phyloP scores from a whole-genome alignment of 345 rosid genomes.

The Lepidium aucheri region DNA sequence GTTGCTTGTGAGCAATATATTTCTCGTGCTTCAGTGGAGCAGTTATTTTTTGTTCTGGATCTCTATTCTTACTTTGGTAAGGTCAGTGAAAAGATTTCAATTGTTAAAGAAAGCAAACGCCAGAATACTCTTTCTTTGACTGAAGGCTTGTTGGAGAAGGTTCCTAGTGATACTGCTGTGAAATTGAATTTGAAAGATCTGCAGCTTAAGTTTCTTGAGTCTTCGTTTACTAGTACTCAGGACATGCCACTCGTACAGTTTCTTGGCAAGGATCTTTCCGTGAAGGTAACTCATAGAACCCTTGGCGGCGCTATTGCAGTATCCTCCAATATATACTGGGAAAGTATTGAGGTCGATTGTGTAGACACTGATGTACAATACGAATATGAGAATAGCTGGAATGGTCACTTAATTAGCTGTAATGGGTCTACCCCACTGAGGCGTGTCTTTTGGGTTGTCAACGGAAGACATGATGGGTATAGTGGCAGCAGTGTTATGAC shows the following conservation, averaged over 20 bases:
- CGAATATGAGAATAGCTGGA: slow-evolving; percentile 36
- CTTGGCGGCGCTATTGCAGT: slow-evolving; percentile 97
- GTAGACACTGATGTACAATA: slow-evolving; percentile 57
- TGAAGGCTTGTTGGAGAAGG: slow-evolving; percentile 70
- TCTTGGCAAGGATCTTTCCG: slow-evolving; percentile 59
- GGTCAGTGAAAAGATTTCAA: slow-evolving; percentile 75
- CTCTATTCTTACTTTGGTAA: slow-evolving; percentile 71
- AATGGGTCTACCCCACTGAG: slow-evolving; percentile 49
- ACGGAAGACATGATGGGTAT: slow-evolving; percentile 34
- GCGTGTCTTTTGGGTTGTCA: slow-evolving; percentile 88
- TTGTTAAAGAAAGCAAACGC: slow-evolving; percentile 54
- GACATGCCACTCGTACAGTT: slow-evolving; percentile 86
- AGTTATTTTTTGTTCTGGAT: slow-evolving; percentile 85
- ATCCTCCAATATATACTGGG: slow-evolving; percentile 73
- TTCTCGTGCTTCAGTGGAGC: slow-evolving; percentile 92
- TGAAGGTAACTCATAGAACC: slow-evolving; percentile 87
- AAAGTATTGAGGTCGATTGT: slow-evolving; percentile 74
- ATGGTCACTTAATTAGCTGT: slow-evolving; percentile 32
- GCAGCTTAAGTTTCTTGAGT: slow-evolving; percentile 80
- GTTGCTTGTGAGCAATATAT: slow-evolving; percentile 79
- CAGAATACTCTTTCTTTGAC: slow-evolving; percentile 28
- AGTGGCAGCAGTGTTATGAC: slow-evolving; percentile 28
- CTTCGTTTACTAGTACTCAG: slow-evolving; percentile 46
- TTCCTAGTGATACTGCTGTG: slow-evolving; percentile 94
- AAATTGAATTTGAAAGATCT: slow-evolving; percentile 62